Evolutionary conservation across 2,329 filamentous ascomycete genomes (phyloP).

Genomic region (Echinosphaeria canescens): DNA sequence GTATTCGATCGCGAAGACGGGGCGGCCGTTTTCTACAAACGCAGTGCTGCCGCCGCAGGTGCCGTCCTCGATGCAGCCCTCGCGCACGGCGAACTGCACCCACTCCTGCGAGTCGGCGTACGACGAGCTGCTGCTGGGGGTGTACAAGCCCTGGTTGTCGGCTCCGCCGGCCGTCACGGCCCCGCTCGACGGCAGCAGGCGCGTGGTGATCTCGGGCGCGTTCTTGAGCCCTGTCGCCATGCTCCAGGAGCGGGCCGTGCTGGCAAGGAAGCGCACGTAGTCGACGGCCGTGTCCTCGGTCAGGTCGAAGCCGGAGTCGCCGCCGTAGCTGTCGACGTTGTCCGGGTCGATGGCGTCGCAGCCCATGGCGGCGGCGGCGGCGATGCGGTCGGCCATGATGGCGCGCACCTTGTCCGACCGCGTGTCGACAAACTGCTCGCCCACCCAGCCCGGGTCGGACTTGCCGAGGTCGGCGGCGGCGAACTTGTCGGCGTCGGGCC

Average conservation of each 20-base stretch:
- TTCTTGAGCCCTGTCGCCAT: conserved; percentile 50
- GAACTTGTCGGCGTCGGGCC: conserved; percentile 35
- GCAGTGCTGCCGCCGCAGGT: conserved; percentile 28
- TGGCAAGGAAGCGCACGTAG: conserved; percentile 37
- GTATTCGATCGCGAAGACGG: conserved; percentile 57
- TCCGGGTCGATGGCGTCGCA: conserved; percentile 52
- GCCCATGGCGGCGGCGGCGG: conserved; percentile 34
- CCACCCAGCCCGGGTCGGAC: conserved; percentile 37
- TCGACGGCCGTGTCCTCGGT: conserved; percentile 31
- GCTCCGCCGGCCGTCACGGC: too few relatives aligned
- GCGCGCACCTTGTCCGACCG: conserved; percentile 31
- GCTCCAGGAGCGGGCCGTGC: conserved; percentile 25
- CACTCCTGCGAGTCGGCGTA: too few relatives aligned
- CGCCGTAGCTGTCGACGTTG: conserved; percentile 34
- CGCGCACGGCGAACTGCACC: conserved; percentile 49
- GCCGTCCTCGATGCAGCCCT: conserved; percentile 38
- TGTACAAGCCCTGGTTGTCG: too few relatives aligned
- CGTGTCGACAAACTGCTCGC: conserved; percentile 45
- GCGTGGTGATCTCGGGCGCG: conserved; percentile 32
- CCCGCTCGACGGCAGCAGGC: conserved; percentile 15
- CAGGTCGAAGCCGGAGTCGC: conserved; percentile 38
- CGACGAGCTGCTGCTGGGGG: too few relatives aligned
- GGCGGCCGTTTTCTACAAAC: conserved; percentile 38
- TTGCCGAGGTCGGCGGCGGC: conserved; percentile 30
- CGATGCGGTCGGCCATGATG: conserved; percentile 41